Conservation (phyloP, 208 protist species). For the Wallacemonas sp. region DNA sequence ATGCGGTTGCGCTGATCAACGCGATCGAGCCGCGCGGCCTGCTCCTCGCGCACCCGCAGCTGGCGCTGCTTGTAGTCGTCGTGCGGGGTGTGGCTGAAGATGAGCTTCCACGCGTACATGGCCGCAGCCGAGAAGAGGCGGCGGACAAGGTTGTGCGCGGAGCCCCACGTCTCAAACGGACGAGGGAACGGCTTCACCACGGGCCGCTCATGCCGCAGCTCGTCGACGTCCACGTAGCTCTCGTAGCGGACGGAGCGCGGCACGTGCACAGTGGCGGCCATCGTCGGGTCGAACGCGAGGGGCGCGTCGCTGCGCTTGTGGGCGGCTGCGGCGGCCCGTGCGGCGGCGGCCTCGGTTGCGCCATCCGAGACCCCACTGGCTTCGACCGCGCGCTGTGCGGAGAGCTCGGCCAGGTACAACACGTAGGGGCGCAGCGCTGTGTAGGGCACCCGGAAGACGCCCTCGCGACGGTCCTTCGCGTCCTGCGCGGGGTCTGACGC, state of each 20-base stretch:
- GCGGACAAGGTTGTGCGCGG: conserved; percentile 49
- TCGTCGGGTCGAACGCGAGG: not conserved
- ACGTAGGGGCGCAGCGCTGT: conserved; percentile 23
- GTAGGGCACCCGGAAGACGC: conserved; percentile 27
- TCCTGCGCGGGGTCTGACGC: not conserved
- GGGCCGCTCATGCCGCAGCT: conserved; percentile 48
- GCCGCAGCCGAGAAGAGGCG: conserved; percentile 78
- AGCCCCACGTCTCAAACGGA: conserved; percentile 85
- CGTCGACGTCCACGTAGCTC: conserved; percentile 67
- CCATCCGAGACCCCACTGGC: too few species aligned
- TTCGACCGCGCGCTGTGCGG: too few species aligned
- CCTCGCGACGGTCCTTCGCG: conserved; percentile 22
- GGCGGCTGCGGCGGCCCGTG: too few species aligned
- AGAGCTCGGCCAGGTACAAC: conserved; percentile 14
- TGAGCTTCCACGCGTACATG: conserved; percentile 90
- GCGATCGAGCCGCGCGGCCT: conserved; percentile 62
- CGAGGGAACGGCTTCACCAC: conserved; percentile 57
- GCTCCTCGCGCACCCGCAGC: conserved; percentile 66
- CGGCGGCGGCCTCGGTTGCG: too few species aligned
- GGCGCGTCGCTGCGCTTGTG: too few species aligned
- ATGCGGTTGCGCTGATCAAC: conserved; percentile 87
- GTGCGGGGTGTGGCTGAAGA: conserved; percentile 90
- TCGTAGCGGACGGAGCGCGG: conserved; percentile 40
- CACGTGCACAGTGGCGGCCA: not conserved
- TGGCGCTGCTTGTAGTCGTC: conserved; percentile 89